Conservation (phyloP, 1,139 yeast genomes). For the Geotrichum citri-aurantii region DNA sequence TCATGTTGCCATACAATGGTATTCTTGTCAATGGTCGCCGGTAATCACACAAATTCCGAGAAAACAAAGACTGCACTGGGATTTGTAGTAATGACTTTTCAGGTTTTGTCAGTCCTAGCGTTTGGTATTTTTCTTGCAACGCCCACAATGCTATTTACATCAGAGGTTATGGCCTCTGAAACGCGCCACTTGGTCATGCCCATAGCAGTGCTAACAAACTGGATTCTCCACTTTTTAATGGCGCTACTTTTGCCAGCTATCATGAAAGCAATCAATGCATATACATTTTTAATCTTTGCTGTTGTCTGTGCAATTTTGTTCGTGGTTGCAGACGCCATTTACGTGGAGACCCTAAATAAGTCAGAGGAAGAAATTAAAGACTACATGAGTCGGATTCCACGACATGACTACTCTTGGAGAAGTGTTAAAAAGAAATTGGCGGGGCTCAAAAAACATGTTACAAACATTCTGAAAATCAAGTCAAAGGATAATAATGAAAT, state of each 20-base stretch:
- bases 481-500: background rate
- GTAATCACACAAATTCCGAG: conserved; percentile 23
- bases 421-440: background rate
- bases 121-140: conserved; percentile 43
- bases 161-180: conserved; percentile 48
- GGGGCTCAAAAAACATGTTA: background rate
- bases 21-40: conserved; percentile 24
- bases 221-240: conserved; percentile 43
- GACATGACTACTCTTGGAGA: background rate
- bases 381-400: background rate
- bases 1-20: conserved; percentile 39
- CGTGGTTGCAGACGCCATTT: background rate
- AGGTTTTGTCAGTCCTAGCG: conserved; percentile 45
- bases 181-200: conserved; percentile 50
- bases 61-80: conserved; percentile 29
- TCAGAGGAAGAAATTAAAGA: background rate
- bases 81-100: conserved; percentile 43
- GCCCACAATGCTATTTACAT: conserved; percentile 44
- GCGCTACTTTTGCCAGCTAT: conserved; percentile 38
- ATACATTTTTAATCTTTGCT: conserved; percentile 43
- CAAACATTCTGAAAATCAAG: background rate
- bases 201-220: conserved; percentile 49
- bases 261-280: conserved; percentile 40
- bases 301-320: conserved; percentile 31
- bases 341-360: background rate